Evolutionary conservation across 2,329 filamentous ascomycete genomes (phyloP).

Genomic region (Ciborinia camelliae): DNA sequence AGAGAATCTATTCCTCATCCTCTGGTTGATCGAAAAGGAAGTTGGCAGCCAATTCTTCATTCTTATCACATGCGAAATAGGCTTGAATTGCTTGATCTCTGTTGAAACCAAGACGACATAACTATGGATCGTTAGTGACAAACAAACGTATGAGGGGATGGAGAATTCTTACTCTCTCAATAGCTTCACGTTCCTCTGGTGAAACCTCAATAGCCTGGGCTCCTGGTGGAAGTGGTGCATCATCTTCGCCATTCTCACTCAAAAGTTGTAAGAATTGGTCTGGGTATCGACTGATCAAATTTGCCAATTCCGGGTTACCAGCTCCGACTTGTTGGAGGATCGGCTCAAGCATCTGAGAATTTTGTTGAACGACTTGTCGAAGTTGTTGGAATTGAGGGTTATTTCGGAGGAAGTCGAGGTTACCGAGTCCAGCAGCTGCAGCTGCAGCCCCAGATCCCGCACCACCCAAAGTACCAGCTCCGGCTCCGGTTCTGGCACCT

Average conservation of each 20-base stretch:
- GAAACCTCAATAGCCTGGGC: constrained; percentile 88
- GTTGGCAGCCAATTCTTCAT: constrained; percentile 96
- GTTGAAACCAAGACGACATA: constrained; percentile 90
- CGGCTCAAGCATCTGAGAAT: constrained; percentile 97
- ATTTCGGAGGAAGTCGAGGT: constrained; percentile 88
- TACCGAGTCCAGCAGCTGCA: constrained; percentile 58
- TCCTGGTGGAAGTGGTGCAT: constrained; percentile 80
- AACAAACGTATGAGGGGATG: background rate
- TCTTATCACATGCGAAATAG: constrained; percentile 99
- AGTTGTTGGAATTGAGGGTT: constrained; percentile 98
- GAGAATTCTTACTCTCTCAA: constrained; percentile 73
- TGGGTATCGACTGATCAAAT: constrained; percentile 86
- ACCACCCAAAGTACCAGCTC: constrained; percentile 44
- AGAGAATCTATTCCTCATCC: constrained; percentile 57
- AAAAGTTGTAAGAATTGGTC: constrained; percentile 90
- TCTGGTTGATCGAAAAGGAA: constrained; percentile 97
- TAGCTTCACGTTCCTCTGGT: constrained; percentile 93
- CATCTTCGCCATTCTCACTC: constrained; percentile 82
- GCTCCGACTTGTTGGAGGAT: constrained; percentile 94
- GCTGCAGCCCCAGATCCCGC: constrained; percentile 44
- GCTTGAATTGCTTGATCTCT: constrained; percentile 93
- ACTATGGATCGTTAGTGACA: constrained; percentile 45
- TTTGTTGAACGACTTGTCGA: constrained; percentile 93
- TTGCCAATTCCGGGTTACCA: constrained; percentile 90
- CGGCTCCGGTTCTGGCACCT: constrained; percentile 49